A percentile compares a stretch with the other conserved stretches of the same genome.
Evolutionary conservation across 306 rosid species (phyloP).

Genomic region (Gynostemma pentaphyllum): DNA sequence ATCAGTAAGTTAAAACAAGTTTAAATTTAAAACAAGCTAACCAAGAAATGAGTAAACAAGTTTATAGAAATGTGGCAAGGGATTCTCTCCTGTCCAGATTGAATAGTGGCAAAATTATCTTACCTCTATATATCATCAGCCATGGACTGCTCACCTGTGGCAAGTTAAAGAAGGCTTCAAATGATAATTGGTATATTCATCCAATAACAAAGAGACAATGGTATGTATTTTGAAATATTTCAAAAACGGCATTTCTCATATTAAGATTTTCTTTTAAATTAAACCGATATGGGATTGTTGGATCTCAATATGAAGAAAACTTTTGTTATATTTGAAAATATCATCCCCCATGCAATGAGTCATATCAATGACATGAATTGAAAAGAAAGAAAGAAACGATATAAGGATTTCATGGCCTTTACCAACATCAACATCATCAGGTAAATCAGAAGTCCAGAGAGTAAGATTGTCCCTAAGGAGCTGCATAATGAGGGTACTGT

Average conservation of each 20-base stretch:
- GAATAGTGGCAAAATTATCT: neutral
- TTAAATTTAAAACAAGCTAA: neutral
- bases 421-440: constrained; percentile 42
- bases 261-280: no score
- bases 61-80: neutral
- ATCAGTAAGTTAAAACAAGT: neutral
- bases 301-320: no score
- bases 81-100: neutral
- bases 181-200: neutral
- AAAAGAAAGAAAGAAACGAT: neutral
- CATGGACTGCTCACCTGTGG: constrained; percentile 21
- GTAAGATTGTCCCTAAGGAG: constrained; percentile 69
- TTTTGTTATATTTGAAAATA: no score
- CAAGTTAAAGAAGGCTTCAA: neutral
- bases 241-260: no score
- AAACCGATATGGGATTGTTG: no score
- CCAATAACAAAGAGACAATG: neutral
- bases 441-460: constrained; percentile 57
- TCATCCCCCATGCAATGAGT: no score
- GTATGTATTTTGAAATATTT: no score
- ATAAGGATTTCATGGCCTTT: neutral
- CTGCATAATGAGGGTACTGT: constrained; percentile 59
- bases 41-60: neutral
- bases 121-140: constrained; percentile 21
- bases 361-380: neutral